phyloP scores from a whole-genome alignment of 2,329 filamentous ascomycete species.

The Ophiobolus disseminans region DNA sequence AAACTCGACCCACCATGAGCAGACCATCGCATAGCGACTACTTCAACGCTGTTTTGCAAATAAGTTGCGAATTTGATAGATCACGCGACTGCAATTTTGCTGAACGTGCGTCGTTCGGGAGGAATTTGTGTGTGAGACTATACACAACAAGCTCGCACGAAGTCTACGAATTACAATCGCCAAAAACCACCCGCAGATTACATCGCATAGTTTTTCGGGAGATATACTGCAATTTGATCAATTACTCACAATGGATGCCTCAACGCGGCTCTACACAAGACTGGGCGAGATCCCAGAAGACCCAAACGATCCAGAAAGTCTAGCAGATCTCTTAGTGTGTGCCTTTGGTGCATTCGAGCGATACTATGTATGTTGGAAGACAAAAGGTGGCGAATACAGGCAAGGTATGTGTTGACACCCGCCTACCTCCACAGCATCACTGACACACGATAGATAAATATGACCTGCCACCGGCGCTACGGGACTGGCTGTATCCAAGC shows the following conservation, averaged over 20 bases:
- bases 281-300: constrained; percentile 43
- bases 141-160: neutral
- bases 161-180: neutral
- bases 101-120: neutral
- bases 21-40: constrained; percentile 9
- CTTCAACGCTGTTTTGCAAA: constrained; percentile 23
- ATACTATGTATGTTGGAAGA: constrained; percentile 52
- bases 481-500: constrained; percentile 45
- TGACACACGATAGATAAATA: constrained; percentile 37
- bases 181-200: neutral
- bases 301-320: constrained; percentile 40
- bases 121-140: neutral
- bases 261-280: constrained; percentile 40
- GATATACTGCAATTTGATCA: neutral
- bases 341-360: constrained; percentile 51
- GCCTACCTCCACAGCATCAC: neutral
- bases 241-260: constrained; percentile 31
- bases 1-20: constrained; percentile 40
- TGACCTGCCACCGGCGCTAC: constrained; percentile 42
- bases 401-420: constrained; percentile 38
- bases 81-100: constrained; percentile 17
- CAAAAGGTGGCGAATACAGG: constrained; percentile 40
- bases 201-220: neutral
- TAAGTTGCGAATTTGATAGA: constrained; percentile 10
- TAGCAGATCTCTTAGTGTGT: constrained; percentile 48